phyloP scores from a whole-genome alignment of 2,329 filamentous ascomycete genomes.

The Elsinoe australis region DNA sequence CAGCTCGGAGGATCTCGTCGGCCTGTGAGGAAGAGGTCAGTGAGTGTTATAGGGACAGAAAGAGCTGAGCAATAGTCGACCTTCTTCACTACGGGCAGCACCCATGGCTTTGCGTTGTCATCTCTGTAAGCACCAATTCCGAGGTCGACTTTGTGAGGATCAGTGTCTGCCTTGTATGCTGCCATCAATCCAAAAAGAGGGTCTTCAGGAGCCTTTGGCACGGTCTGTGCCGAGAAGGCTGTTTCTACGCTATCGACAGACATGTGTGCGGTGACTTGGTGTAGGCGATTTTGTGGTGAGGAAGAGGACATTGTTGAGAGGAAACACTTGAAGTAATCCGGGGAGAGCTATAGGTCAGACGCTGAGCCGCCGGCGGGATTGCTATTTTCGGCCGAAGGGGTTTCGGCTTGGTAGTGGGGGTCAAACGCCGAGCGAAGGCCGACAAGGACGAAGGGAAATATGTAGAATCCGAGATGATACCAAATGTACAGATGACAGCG shows the following conservation, averaged over 20 bases:
- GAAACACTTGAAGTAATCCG: constrained; percentile 16
- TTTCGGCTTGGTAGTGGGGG: constrained; percentile 1
- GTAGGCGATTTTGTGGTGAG: constrained; percentile 39
- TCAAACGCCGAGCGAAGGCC: constrained; percentile 17
- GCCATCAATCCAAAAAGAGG: constrained; percentile 88
- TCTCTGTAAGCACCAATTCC: constrained; percentile 94
- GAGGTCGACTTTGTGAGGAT: constrained; percentile 79
- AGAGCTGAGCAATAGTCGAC: constrained; percentile 67
- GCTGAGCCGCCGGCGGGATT: not conserved
- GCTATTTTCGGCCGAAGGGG: constrained; percentile 11
- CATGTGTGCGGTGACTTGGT: constrained; percentile 63
- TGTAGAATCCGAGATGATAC: not conserved
- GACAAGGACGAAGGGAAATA: constrained; percentile 7
- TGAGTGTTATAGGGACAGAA: constrained; percentile 51
- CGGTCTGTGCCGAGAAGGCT: constrained; percentile 65
- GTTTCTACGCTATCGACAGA: constrained; percentile 51
- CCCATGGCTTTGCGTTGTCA: constrained; percentile 93
- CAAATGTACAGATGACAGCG: not conserved
- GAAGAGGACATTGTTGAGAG: constrained; percentile 34
- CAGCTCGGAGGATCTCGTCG: constrained; percentile 77
- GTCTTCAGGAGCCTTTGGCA: constrained; percentile 89
- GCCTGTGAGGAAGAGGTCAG: constrained; percentile 54
- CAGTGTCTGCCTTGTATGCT: constrained; percentile 69
- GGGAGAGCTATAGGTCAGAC: constrained; percentile 14
- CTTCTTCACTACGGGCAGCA: constrained; percentile 93